Evolutionary conservation across 345 rosid genomes (phyloP), one percentile per base, ranked within the genome.

Genomic region (Conringia planisiliqua): DNA sequence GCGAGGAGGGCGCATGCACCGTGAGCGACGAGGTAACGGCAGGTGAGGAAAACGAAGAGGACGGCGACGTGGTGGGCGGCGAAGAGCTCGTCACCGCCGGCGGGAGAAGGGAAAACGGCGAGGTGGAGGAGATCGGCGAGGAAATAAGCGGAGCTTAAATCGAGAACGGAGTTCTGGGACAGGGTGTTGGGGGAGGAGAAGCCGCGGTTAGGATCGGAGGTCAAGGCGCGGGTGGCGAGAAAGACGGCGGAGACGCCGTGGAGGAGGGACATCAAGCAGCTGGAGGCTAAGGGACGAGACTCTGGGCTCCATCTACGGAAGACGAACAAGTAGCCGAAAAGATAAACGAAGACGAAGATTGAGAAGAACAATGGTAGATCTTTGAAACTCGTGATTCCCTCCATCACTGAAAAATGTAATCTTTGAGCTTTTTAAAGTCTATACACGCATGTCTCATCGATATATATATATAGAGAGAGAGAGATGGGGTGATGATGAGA

Each of bases 1-100:
- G 74, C 58, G 54, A 94, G 89, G 1, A 94, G 70, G 1, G 89
- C 87, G 62, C 72, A 88, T 0, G 98, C 86, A 66, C 98, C 98
- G 83, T 86, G 97, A 32, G 57, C 16, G 26, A 85, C 93, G 5
- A 88, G 16, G 81, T 80, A 82, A 0, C 97, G 82, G 75, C 98
- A 91, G 10, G 96, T 94, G 79, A 86, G 56, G 77, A 94, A 86
- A 50, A 89, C 97, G 83, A 94, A 90, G 24, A 91, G 90, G 1
- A 93, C 90, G 43, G 89, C 96, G 62, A 70, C 70, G 75, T 94
- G 98, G 77, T 91, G 98, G n/a, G 82, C 91, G 70, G 88, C 87
- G 87, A 90, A 94, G 69, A 94, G 91, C 6, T 83, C 43, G 62
- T 94, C 97, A n/a, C 76, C 60, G 40, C 95, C 97, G 82, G 48